These are phyloP conservation scores for Saturnispora gosingensis DNA, from an alignment of 805 yeast genomes.

Conservation along the genomic window DNA sequence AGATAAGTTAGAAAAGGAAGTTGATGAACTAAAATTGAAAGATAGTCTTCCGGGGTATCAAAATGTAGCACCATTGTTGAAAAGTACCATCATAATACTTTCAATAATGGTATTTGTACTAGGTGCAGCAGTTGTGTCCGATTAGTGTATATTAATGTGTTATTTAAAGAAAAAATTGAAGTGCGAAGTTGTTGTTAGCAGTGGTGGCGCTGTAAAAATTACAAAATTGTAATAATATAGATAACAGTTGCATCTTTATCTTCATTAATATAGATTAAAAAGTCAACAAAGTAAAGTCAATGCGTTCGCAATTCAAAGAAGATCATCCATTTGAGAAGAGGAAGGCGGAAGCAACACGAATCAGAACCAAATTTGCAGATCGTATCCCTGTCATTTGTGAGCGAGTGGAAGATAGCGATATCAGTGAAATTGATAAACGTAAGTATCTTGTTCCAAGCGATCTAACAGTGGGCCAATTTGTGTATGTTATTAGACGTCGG, in stretches of 20 bases:
- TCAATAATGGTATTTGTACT: not conserved
- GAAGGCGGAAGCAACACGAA: conserved; percentile 88
- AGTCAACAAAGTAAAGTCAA: conserved; percentile 18
- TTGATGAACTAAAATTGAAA: not conserved
- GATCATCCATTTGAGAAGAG: conserved; percentile 94
- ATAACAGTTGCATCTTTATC: not conserved
- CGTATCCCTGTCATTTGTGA: conserved; percentile 97
- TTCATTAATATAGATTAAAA: not conserved
- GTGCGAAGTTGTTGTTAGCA: not conserved
- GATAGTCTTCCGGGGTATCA: not conserved
- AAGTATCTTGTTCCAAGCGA: conserved; percentile 95
- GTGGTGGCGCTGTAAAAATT: not conserved
- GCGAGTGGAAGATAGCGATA: conserved; percentile 92
- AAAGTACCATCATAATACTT: not conserved
- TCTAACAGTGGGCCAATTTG: conserved; percentile 95
- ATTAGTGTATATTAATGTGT: not conserved
- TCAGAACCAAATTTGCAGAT: conserved; percentile 79
- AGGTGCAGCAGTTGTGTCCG: not conserved
- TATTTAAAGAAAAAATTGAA: not conserved
- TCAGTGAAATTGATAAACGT: conserved; percentile 93
- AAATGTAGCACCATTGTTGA: not conserved
- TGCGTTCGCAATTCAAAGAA: conserved; percentile 92
- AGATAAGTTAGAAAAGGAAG: not conserved
- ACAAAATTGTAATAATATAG: not conserved
- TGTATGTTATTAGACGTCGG: conserved; percentile 93